Evolutionary conservation across 2,329 filamentous ascomycete species (phyloP), one percentile per base, ranked within the genome.

Genomic region (Stemphylium beticola): DNA sequence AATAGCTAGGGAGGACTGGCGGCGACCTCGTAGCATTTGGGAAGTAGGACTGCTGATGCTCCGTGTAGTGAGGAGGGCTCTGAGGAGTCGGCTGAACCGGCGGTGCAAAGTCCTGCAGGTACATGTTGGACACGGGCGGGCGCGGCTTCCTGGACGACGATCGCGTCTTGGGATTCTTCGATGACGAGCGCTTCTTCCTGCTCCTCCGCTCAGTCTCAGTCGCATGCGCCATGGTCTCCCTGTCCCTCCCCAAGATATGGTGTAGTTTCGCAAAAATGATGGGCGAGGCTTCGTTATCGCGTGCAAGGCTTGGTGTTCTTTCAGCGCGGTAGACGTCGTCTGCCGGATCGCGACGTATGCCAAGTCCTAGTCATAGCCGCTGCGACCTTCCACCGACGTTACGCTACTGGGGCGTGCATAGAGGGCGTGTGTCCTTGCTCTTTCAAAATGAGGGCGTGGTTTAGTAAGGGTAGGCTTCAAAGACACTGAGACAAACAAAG

Each of bases 171-270:
- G 58, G 41, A 31, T 43, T 43, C 53, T 65, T 65, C 20, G 60
- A 49, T 18, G 64, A 62, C 38, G 58, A 40, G 34, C 49, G 52
- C 55, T 67, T 71, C 61, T 57, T 64, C 54, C 58, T 59, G 39
- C 60, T 58, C 54, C 54, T 61, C 33, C 62, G 60, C 38, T 68
- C 66, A 4, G 51, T 49, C 34, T 57, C 60, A 22, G 43, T 40
- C n/a, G 58, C 56, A 20, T 58, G 48, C 38, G 54, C 56, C 65
- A 68, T 68, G 31, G n/a, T 43, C 39, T 56, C 39, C 4, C 24
- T 29, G 26, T 29, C 26, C 17, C 33, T 42, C 10, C n/a, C 36
- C 11, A n/a, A 12, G 33, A 20, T 24, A 18, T 24, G 31, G 40
- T 45, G 42, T 36, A 36, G n/a, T 36, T 49, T 47, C 24, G 44